Evolutionary conservation across 1,284 basidiomycete species (phyloP), one percentile per base, ranked within the genome.

Genomic region (Dichomitus squalens): DNA sequence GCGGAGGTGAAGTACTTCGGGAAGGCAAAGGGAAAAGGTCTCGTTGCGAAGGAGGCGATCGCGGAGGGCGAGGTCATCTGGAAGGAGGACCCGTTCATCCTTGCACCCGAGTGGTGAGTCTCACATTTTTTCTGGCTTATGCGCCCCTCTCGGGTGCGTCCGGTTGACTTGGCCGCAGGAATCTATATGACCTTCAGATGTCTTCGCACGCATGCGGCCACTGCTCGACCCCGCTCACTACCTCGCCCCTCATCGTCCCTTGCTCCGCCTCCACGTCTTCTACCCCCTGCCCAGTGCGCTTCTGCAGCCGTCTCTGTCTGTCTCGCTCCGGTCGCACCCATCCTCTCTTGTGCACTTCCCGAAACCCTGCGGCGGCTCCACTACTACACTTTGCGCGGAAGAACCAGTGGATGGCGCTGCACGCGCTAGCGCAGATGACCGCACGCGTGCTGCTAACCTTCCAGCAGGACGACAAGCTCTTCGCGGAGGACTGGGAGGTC

Each of bases 301-400:
- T 93, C 75, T 95, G 93, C 75, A 91, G 85, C 61, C 82, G 89
- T 3, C 79, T 92, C 0, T 95, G 93, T 68, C 79, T 84, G 14
- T 71, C 80, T 7, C 82, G 87, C 18, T 81, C 84, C 4, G 79
- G 78, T 0, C 80, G 79, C 53, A 82, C 82, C 7, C 92, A 94
- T 61, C 82, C 86, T 0, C 74, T 95, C 1, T 77, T 96, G 8
- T 96, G 93, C 66, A 78, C 85, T 1, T 78, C 83, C 0, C 84
- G 86, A 54, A 96, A 95, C 67, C 89, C 90, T 0, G 83, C 82
- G 5, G 84, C 81, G 1, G 71, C 75, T 3, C 79, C 83, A 0
- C 77, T 95, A 3, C 67, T 91, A n/a, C 74, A 76, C 35, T 86
- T 86, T 62, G 83, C 86, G 12, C 76, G 82, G 43, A 73, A 79